Percentiles rank a stretch among this genome's conserved stretches.
Conservation (phyloP, 176 grass and related monocot genomes). For the Carex scoparia region DNA sequence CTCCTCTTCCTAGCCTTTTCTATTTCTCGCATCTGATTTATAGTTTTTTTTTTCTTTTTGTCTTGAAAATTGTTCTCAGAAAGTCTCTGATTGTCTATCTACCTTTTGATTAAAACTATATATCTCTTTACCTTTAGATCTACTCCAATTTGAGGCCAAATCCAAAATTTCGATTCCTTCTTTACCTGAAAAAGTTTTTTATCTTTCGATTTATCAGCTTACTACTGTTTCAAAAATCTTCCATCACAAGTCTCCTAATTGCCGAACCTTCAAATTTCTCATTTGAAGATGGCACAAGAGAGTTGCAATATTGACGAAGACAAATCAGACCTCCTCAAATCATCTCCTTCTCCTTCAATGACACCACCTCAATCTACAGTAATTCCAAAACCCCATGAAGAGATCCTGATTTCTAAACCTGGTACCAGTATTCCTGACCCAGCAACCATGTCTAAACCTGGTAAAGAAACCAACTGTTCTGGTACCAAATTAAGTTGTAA, state of each 20-base stretch:
- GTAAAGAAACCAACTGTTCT: slow-evolving; percentile 5
- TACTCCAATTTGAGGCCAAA: not conserved
- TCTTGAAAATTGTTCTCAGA: slow-evolving; percentile 13
- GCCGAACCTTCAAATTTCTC: not conserved
- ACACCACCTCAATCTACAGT: slow-evolving; percentile 25
- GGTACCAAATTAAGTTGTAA: slow-evolving; percentile 27
- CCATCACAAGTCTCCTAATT: not conserved
- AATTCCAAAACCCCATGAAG: slow-evolving; percentile 22
- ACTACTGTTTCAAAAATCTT: not conserved
- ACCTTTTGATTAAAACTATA: not conserved
- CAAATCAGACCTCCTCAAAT: slow-evolving; percentile 45
- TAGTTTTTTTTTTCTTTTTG: not conserved
- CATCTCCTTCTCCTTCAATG: slow-evolving; percentile 32
- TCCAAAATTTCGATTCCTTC: not conserved
- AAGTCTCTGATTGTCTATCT: not conserved
- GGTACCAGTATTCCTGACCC: slow-evolving; percentile 1
- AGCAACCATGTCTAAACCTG: not conserved
- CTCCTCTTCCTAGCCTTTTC: slow-evolving; percentile 18
- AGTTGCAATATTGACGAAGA: slow-evolving; percentile 51
- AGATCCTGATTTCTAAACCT: slow-evolving; percentile 12
- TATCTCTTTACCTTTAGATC: slow-evolving; percentile 6
- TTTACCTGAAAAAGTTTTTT: not conserved
- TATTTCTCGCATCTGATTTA: not conserved
- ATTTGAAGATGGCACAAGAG: slow-evolving; percentile 39
- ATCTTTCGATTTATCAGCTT: slow-evolving; percentile 5